Base-by-base conservation (phyloP, 345 rosid genomes). In the Geranium brycei region DNA sequence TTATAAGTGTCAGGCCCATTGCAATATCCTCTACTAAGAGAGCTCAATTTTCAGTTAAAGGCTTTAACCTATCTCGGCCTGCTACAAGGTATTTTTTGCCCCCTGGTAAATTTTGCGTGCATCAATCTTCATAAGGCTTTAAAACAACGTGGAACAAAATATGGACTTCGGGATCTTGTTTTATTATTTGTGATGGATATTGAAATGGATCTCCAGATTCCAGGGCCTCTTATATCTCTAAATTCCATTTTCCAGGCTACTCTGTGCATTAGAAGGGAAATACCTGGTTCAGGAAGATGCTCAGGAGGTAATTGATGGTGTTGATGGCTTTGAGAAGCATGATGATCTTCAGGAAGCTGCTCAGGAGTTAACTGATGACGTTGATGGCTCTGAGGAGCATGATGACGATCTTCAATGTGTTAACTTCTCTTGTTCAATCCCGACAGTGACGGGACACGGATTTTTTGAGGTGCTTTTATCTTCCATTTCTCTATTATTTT, bases 201-300 rank as follows among this genome's bases (percentile, higher is more conserved):
- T 68, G 18, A 51, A 2, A 28, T 61, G 53, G 40, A 71, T 16
- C 41, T 57, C 7, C 57, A 51, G 18, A 19, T 32, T 57, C 7
- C 57, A 51, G 18, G 17, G 38, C 57, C 53, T 61, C 15, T 38
- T 59, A 19, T 40, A n/a, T 64, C 59, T 2, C 51, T 15, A 40
- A 16, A 62, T 58, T 65, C 51, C 31, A 30, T 57, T 77, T 69
- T 78, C 17, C 79, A 95, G 99, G 76, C 77, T 95, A 75, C 85
- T 88, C 16, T 91, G 97, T 79, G 91, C 96, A 12, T 83, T 95
- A 12, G 97, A 85, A 79, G 97, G 97, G 69, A 83, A 83, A 51
- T 95, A 88, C 73, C 73, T 91, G 77, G 68, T 75, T 74, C 89
- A 91, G 62, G 93, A 85, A 74, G 69, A 68, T 66, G 60, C 67